These are phyloP conservation scores for Eryngium alpinum DNA, from an alignment of 140 eudicot genomes.

Conservation along the genomic window DNA sequence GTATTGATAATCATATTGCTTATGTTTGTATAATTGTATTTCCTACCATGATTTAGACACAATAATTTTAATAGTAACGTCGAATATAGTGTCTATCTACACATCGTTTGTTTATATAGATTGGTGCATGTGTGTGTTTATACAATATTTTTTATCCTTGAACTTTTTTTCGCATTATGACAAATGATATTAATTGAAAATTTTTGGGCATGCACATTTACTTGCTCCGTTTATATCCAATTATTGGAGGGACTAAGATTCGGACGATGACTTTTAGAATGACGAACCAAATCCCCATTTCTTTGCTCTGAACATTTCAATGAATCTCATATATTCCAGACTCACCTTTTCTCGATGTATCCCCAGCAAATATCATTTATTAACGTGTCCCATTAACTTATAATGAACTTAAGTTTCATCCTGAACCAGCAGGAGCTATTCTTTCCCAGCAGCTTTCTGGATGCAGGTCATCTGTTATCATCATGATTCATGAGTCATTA, in stretches of 20 bases:
- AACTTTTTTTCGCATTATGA: too few species aligned
- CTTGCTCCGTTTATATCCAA: background rate
- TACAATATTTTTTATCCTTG: background rate
- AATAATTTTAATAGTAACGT: background rate
- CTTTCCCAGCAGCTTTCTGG: too few species aligned
- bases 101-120: background rate
- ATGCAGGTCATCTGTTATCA: too few species aligned
- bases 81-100: background rate
- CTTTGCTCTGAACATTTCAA: background rate
- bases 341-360: background rate
- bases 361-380: too few species aligned
- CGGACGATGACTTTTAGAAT: background rate
- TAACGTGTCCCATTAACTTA: too few species aligned
- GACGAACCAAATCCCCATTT: background rate
- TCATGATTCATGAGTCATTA: too few species aligned
- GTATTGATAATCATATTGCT: background rate
- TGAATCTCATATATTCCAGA: background rate
- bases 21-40: background rate
- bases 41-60: background rate
- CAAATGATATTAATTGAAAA: too few species aligned
- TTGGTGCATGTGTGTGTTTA: background rate
- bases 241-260: background rate
- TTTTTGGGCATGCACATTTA: too few species aligned
- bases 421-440: too few species aligned
- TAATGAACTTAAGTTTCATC: too few species aligned